Conservation (phyloP, 306 rosid species). For the Bauhinia variegata region DNA sequence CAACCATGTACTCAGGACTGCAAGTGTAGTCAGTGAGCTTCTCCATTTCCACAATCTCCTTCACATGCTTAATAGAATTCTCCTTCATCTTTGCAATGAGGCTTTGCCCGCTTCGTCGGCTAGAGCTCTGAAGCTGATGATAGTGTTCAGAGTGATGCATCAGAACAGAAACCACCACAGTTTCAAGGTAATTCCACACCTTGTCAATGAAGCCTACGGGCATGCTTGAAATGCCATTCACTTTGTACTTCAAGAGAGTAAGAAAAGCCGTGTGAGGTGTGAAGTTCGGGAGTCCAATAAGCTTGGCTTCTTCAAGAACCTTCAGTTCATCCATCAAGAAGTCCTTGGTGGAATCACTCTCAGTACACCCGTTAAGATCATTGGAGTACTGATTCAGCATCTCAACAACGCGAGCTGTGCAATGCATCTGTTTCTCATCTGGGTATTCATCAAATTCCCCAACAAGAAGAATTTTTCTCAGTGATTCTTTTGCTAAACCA, state of each 20-base stretch:
- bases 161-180: constrained; percentile 32
- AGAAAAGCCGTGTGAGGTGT: constrained; percentile 43
- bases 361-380: not conserved
- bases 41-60: constrained; percentile 46
- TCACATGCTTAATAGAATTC: constrained; percentile 16
- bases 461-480: constrained; percentile 27
- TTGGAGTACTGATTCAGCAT: constrained; percentile 20
- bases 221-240: constrained; percentile 31
- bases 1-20: constrained; percentile 26
- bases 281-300: constrained; percentile 41
- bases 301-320: constrained; percentile 19
- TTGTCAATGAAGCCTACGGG: constrained; percentile 28
- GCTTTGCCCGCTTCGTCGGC: constrained; percentile 22
- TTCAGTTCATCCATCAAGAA: constrained; percentile 22
- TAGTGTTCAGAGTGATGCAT: constrained; percentile 36
- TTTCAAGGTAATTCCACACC: constrained; percentile 39
- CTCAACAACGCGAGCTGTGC: constrained; percentile 28
- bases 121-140: constrained; percentile 35
- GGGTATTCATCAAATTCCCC: constrained; percentile 36
- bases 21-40: constrained; percentile 43
- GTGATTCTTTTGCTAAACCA: constrained; percentile 38
- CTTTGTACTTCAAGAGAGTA: constrained; percentile 21
- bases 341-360: constrained; percentile 4
- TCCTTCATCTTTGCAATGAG: constrained; percentile 41
- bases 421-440: constrained; percentile 18